A percentile compares a stretch with the other conserved stretches of the same genome.
These are phyloP conservation scores for Microdochium trichocladiopsis DNA, from an alignment of 2,329 filamentous ascomycete species.

Conservation along the genomic window DNA sequence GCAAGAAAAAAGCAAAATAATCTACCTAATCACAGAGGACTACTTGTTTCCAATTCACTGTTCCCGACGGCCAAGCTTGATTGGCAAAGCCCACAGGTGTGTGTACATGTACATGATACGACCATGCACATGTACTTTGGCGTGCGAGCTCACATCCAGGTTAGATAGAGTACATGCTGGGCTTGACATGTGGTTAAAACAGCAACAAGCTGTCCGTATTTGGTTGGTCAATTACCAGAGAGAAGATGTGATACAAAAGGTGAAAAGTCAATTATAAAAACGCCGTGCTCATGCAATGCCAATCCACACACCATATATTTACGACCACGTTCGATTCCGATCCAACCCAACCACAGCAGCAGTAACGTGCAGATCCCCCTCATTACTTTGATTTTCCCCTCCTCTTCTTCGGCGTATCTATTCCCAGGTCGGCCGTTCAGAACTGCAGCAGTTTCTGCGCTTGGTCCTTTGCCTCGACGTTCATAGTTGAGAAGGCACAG, in stretches of 20 bases:
- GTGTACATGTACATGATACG: too few species aligned
- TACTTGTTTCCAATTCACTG: not conserved
- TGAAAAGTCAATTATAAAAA: conserved; percentile 4
- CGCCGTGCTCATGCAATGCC: conserved; percentile 22
- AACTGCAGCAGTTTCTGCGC: conserved; percentile 30
- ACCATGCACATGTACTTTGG: too few species aligned
- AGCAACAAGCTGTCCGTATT: too few species aligned
- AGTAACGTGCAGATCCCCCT: not conserved
- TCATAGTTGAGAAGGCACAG: conserved; percentile 78
- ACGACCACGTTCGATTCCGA: conserved; percentile 6
- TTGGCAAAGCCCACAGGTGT: too few species aligned
- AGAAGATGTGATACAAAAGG: too few species aligned
- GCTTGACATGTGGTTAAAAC: too few species aligned
- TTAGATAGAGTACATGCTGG: too few species aligned
- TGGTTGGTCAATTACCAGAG: too few species aligned
- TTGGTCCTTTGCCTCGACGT: conserved; percentile 40
- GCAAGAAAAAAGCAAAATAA: not conserved
- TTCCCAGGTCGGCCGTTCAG: too few species aligned
- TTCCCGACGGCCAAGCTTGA: too few species aligned
- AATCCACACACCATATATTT: conserved; percentile 1
- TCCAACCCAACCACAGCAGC: not conserved
- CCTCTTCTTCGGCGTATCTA: conserved; percentile 3
- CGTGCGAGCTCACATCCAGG: too few species aligned
- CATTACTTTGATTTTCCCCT: conserved; percentile 1
- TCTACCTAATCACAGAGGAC: not conserved